phyloP scores from a whole-genome alignment of 441 rosid species.

The Gossypium lobatum region DNA sequence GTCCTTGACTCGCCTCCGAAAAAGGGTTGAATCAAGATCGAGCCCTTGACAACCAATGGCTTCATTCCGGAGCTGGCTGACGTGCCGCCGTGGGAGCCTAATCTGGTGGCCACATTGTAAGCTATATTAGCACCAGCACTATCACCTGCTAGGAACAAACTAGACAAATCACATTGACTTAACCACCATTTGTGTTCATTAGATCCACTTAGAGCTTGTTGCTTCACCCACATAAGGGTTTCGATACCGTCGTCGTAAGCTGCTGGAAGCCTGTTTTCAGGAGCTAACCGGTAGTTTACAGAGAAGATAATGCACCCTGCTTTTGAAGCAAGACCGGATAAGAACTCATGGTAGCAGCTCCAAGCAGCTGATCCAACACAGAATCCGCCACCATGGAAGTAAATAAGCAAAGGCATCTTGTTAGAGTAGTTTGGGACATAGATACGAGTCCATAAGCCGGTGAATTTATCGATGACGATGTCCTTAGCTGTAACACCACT shows the following conservation, averaged over 20 bases:
- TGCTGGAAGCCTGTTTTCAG: constrained; percentile 72
- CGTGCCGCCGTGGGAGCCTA: constrained; percentile 15
- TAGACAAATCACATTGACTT: constrained; percentile 43
- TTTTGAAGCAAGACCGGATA: constrained; percentile 42
- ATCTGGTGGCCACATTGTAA: constrained; percentile 39
- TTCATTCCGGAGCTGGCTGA: constrained; percentile 12
- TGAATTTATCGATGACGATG: constrained; percentile 38
- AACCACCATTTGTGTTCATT: constrained; percentile 51
- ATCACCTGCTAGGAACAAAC: constrained; percentile 59
- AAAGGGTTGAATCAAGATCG: constrained; percentile 55
- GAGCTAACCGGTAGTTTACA: constrained; percentile 68
- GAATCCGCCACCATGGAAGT: constrained; percentile 92
- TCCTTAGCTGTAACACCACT: constrained; percentile 41
- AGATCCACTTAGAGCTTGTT: constrained; percentile 27
- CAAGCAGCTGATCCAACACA: constrained; percentile 85
- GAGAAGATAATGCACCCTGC: constrained; percentile 55
- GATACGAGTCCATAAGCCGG: constrained; percentile 47
- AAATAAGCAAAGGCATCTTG: constrained; percentile 56
- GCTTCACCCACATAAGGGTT: constrained; percentile 46
- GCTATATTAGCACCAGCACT: constrained; percentile 86
- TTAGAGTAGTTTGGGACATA: constrained; percentile 41
- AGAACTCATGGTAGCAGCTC: constrained; percentile 78
- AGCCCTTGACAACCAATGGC: constrained; percentile 36
- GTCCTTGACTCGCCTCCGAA: constrained; percentile 58
- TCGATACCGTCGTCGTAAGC: constrained; percentile 70